Evolutionary conservation across 2,329 filamentous ascomycete genomes (phyloP), one percentile per base, ranked within the genome.

Genomic region (Aspergillus quadricinctus): DNA sequence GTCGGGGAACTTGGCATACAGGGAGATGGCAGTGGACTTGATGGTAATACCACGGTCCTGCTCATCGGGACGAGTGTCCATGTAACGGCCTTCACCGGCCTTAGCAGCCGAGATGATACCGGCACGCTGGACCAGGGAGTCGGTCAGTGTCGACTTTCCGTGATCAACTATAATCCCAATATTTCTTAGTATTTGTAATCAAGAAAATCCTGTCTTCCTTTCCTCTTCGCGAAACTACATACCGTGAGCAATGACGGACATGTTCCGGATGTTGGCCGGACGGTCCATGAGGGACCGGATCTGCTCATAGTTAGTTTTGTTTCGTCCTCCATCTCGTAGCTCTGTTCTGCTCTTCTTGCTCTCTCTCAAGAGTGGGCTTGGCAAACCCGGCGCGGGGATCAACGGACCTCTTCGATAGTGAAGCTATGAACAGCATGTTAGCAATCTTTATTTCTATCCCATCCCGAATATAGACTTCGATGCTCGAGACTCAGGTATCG

Each of bases 11-110:
- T 87, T 82, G 75, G 90, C 92, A 81, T 94, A 99, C 75, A 99
- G 87, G 69, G 95, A 97, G 83, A 99, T 99, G 80, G 95, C 94
- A 63, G 94, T 99, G 57, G 94, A 99, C 88, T 99, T 99, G 88
- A 99, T 99, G 72, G 94, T 99, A 75, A 99, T 97, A 87, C 94
- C 92, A 88, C 94, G 92, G 79, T 99, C 94, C 84, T 99, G 94
- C 80, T 99, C 94, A 78, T 99, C 94, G 67, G 89, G 82, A 81
- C 94, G 90, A 65, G 94, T 99, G 81, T 99, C 94, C 73, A 92
- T 99, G 78, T 93, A 95, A 80, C 94, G 89, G 68, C 88, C 87
- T 78, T 96, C 91, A 80, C 94, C 94, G 72, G 94, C 94, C 83
- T 97, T 97, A 72, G 91, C 91, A 71, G 91, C 90, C 71, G 94